Base-by-base conservation (phyloP, 768 basidiomycete genomes). In the Dictyophora rubrovolvata region DNA sequence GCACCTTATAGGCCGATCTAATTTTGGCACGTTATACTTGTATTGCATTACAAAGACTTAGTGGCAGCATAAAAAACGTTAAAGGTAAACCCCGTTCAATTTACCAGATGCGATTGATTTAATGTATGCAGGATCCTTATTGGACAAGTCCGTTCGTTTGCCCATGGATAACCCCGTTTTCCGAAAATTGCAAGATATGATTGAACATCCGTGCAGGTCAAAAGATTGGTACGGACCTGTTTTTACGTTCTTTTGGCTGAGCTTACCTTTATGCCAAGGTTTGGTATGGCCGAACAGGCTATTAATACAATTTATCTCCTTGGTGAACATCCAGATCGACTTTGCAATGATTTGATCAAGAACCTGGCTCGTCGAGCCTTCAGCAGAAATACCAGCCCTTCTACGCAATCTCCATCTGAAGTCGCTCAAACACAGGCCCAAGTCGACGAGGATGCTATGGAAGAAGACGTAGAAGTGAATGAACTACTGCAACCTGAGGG, bases 241-340 rank as follows among this genome's bases (percentile, higher is more conserved):
- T 36, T 50, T 16, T 11, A 17, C 47, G 28, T 11, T n/a, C 9
- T 0, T 5, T 17, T 20, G 12, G 12, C 46, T 63, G n/a, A 61
- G 28, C 28, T 36, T 48, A 18, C 28, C 34, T 21, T 18, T 37
- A 52, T 18, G 18, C 9, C 7, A 51, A 75, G 76, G 76, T 98
- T 99, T 65, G 87, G 87, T 10, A 83, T 98, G 73, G 91, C 95
- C 0, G 96, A 99, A 69, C 95, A 99, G 70, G 90, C 86, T 9
- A 86, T 99, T 72, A 97, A 99, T 69, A 93, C 95, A 1, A 86
- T 96, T 54, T 99, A 98, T 65, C 85, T 88, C 0, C 81, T 99
- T 1, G 94, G 90, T 18, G 92, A 97, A 65, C 92, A 93, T 62
- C 96, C 95, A 0, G 95, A 96, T 67, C 69, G 78, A 1, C 75